A percentile compares a stretch with the other conserved stretches of the same genome.
These are phyloP conservation scores for Colletotrichum somersetense DNA, from an alignment of 2,329 filamentous ascomycete species.

Conservation along the genomic window DNA sequence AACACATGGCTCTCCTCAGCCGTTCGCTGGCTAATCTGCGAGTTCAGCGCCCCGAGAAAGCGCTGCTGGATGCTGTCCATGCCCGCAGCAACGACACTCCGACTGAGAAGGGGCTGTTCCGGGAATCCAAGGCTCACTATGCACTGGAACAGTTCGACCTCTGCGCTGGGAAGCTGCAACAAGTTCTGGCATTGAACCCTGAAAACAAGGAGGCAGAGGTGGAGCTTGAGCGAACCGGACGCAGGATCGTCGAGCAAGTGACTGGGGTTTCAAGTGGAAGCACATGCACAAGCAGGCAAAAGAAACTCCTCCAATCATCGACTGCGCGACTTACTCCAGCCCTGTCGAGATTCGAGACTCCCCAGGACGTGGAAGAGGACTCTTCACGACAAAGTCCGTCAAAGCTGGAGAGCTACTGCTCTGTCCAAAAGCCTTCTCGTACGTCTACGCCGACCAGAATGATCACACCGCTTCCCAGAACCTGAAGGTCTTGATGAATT, in stretches of 20 bases:
- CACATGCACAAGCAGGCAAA: slow-evolving; percentile 53
- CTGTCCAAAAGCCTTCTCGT: slow-evolving; percentile 68
- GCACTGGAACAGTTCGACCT: slow-evolving; percentile 53
- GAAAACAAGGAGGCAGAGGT: slow-evolving; percentile 48
- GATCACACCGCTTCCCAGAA: slow-evolving; percentile 34
- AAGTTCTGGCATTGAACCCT: slow-evolving; percentile 51
- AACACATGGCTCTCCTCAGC: slow-evolving; percentile 51
- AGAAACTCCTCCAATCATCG: slow-evolving; percentile 56
- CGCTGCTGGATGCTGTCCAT: slow-evolving; percentile 48
- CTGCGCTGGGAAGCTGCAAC: slow-evolving; percentile 52
- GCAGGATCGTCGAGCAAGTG: slow-evolving; percentile 54
- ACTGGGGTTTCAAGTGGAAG: slow-evolving; percentile 56
- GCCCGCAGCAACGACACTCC: slow-evolving; percentile 37
- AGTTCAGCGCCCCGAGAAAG: slow-evolving; percentile 47
- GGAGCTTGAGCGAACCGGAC: slow-evolving; percentile 48
- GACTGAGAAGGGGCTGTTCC: slow-evolving; percentile 59
- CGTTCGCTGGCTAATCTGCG: slow-evolving; percentile 52
- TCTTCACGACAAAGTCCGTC: slow-evolving; percentile 63
- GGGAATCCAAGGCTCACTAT: slow-evolving; percentile 60
- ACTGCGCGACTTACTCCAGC: slow-evolving; percentile 60
- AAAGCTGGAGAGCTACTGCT: slow-evolving; percentile 64
- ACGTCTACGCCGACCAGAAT: slow-evolving; percentile 50
- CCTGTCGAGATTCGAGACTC: slow-evolving; percentile 57
- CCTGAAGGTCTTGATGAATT: slow-evolving; percentile 53
- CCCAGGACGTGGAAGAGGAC: slow-evolving; percentile 58